Conservation (phyloP, 441 rosid species). For the Jatropha multifida region DNA sequence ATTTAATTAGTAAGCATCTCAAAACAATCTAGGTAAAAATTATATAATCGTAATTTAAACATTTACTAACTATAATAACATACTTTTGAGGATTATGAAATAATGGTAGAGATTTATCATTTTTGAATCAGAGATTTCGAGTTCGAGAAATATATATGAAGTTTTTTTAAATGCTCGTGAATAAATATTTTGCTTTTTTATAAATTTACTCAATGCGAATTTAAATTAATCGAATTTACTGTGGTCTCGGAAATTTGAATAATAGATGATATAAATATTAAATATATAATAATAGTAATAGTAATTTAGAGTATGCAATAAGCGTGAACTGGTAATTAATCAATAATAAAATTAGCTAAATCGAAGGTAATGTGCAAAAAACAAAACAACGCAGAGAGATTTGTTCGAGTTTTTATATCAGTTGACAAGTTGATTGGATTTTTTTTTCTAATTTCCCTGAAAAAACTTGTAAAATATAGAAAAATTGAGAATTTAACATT, state of each 20-base stretch:
- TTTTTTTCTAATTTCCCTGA: no score
- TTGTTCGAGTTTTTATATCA: constrained; percentile 4
- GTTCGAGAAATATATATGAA: no score
- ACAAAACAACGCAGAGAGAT: neutral
- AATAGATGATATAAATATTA: neutral
- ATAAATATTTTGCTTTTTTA: no score
- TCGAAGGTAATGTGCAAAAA: neutral
- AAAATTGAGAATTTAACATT: neutral
- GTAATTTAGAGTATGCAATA: neutral
- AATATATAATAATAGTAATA: no score
- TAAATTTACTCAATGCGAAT: no score
- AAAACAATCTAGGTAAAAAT: neutral
- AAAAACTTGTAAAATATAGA: no score
- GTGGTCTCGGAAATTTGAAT: no score
- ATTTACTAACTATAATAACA: neutral
- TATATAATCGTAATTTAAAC: neutral
- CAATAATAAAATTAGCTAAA: neutral
- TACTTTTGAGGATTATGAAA: no score
- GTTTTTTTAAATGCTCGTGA: no score
- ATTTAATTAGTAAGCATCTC: neutral
- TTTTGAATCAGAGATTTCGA: no score
- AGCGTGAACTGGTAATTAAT: neutral
- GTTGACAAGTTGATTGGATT: neutral
- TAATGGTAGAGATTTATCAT: no score
- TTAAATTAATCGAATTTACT: no score